Conservation (phyloP, 441 rosid genomes). For the Theobroma grandiflorum region DNA sequence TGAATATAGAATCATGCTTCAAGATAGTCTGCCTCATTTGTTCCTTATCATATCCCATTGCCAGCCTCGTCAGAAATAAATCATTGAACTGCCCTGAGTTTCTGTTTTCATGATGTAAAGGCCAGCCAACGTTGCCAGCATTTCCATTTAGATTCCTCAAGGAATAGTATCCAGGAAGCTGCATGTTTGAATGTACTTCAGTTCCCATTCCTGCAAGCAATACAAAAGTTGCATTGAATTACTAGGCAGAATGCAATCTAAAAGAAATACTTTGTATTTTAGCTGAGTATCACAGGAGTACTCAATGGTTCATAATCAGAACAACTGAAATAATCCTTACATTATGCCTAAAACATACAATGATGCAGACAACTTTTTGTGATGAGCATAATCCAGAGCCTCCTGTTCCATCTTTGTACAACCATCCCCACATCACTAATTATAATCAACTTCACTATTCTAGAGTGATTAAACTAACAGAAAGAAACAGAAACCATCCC, state of each 20-base stretch:
- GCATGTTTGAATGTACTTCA: conserved; percentile 52
- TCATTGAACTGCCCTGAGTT: conserved; percentile 35
- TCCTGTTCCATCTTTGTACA: not conserved
- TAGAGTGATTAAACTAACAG: not conserved
- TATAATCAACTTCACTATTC: not conserved
- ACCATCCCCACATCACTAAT: not conserved
- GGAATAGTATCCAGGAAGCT: conserved; percentile 46
- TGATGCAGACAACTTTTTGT: not conserved
- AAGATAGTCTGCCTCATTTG: conserved; percentile 52
- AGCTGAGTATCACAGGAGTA: not conserved
- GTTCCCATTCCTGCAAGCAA: conserved; percentile 53
- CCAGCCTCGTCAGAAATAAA: conserved; percentile 33
- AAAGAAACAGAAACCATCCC: not conserved
- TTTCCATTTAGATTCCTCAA: conserved; percentile 40
- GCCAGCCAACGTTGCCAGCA: conserved; percentile 42
- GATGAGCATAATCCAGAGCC: not conserved
- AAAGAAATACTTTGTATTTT: not conserved
- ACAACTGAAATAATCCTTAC: not conserved
- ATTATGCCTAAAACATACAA: not conserved
- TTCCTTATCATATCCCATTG: conserved; percentile 41
- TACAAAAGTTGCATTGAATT: conserved; percentile 6
- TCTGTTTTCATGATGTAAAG: conserved; percentile 37
- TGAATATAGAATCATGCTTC: conserved; percentile 55
- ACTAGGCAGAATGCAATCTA: not conserved
- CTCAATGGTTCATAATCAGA: not conserved